Conservation (phyloP, 306 rosid species). For the Mimosa bimucronata region DNA sequence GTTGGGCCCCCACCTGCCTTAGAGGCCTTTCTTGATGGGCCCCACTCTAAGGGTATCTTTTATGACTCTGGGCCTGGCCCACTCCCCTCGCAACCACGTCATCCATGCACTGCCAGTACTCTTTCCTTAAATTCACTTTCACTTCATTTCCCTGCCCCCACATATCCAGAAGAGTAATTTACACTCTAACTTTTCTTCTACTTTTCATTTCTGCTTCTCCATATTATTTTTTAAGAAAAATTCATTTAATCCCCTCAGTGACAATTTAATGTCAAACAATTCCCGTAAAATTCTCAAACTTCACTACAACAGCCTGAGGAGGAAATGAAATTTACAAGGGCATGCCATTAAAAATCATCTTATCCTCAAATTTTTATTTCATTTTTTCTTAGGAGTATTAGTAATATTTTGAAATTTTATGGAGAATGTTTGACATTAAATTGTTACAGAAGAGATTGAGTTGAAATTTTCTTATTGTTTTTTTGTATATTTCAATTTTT, state of each 20-base stretch:
- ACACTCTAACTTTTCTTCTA: background rate
- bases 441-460: too few relatives aligned
- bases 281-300: too few relatives aligned
- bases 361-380: too few relatives aligned
- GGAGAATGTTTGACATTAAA: too few relatives aligned
- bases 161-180: background rate
- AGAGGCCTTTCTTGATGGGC: background rate
- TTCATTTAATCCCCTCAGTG: too few relatives aligned
- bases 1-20: background rate
- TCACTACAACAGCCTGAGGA: too few relatives aligned
- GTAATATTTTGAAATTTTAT: too few relatives aligned
- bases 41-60: constrained; percentile 27
- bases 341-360: too few relatives aligned
- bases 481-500: background rate
- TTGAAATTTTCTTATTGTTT: too few relatives aligned
- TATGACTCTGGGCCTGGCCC: constrained; percentile 3
- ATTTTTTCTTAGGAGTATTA: too few relatives aligned
- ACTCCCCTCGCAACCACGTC: background rate
- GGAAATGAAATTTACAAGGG: too few relatives aligned
- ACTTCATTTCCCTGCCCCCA: background rate
- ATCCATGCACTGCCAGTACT: background rate
- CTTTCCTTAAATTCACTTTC: background rate
- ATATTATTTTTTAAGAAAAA: background rate
- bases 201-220: background rate
- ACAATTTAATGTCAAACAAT: too few relatives aligned